Percentiles rank a stretch among this genome's conserved stretches.
phyloP scores from a whole-genome alignment of 495 filamentous ascomycete genomes.

The Filosporella fistucella region DNA sequence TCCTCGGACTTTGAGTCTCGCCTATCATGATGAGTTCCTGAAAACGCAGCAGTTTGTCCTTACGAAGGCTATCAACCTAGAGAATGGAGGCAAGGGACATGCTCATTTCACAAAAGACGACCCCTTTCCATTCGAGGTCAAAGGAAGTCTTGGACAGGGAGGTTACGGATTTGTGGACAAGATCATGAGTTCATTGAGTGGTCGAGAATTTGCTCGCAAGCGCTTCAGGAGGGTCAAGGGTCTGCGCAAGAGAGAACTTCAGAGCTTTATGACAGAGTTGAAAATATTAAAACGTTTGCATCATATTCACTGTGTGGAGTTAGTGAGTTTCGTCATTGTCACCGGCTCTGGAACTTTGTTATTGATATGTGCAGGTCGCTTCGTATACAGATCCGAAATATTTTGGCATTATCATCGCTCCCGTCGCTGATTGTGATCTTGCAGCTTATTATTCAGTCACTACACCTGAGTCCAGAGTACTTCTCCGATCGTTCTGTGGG shows the following conservation, averaged over 20 bases:
- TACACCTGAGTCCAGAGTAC: no score
- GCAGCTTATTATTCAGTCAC: no score
- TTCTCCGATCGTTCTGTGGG: constrained; percentile 14
- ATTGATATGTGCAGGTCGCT: background rate
- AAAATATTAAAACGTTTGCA: constrained; percentile 9
- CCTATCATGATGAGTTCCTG: constrained; percentile 1
- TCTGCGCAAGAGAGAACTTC: background rate
- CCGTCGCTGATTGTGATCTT: constrained; percentile 11
- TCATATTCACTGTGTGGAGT: constrained; percentile 12
- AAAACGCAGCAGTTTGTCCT: constrained; percentile 3
- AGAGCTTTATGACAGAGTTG: constrained; percentile 12
- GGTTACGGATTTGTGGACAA: constrained; percentile 8
- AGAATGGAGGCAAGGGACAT: constrained; percentile 5
- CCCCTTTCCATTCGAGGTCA: constrained; percentile 4
- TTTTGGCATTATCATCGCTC: constrained; percentile 9
- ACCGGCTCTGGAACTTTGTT: background rate
- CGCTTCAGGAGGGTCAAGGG: no score
- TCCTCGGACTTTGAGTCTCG: background rate
- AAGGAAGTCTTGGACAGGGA: constrained; percentile 8
- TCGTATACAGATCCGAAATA: constrained; percentile 16
- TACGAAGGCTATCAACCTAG: constrained; percentile 8
- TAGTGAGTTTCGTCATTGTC: constrained; percentile 12
- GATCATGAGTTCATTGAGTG: constrained; percentile 7
- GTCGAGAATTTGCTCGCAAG: constrained; percentile 8
- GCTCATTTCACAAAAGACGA: constrained; percentile 2